Evolutionary conservation across 2,329 filamentous ascomycete genomes (phyloP).

Genomic region (Byssothecium circinans): DNA sequence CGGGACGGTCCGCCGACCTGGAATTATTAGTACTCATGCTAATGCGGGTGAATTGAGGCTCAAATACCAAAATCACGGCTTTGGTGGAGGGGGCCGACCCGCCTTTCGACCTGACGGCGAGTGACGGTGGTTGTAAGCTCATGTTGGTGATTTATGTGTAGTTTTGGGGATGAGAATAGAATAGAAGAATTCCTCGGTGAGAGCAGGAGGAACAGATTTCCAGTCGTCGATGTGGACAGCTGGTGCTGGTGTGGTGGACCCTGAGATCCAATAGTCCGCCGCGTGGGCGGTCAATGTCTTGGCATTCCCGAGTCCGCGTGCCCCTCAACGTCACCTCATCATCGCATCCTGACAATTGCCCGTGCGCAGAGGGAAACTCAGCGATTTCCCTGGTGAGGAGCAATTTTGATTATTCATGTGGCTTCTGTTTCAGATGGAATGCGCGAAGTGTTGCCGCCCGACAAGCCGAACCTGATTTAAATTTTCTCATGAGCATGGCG

Average conservation of each 20-base stretch:
- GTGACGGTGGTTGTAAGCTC: conserved; percentile 43
- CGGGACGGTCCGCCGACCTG: conserved; percentile 94
- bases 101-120: conserved; percentile 40
- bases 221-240: conserved; percentile 1
- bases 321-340: neutral
- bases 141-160: conserved; percentile 18
- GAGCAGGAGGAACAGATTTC: neutral
- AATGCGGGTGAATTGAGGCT: conserved; percentile 10
- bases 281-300: conserved; percentile 3
- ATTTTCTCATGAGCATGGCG: too few species aligned
- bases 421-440: too few species aligned
- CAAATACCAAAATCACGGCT: conserved; percentile 84
- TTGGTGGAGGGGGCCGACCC: conserved; percentile 66
- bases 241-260: neutral
- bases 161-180: neutral
- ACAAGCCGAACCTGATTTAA: too few species aligned
- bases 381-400: too few species aligned
- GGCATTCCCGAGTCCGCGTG: neutral
- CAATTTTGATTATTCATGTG: too few species aligned
- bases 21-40: conserved; percentile 27
- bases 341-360: neutral
- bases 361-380: too few species aligned
- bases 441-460: too few species aligned
- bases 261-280: conserved; percentile 1
- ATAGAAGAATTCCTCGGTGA: neutral